Conservation (phyloP, 805 yeast genomes). For the Kazachstania martiniae region DNA sequence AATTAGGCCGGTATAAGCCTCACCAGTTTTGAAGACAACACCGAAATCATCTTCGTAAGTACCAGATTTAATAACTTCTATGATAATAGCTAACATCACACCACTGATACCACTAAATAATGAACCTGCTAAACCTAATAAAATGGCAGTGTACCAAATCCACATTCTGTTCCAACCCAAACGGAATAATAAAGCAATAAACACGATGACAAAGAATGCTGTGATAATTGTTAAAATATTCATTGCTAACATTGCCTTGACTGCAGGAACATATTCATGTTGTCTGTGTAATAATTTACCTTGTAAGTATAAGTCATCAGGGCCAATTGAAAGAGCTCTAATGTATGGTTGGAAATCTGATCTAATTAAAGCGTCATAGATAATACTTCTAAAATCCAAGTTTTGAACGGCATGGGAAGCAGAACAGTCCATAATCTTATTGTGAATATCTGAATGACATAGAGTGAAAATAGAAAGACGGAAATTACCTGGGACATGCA, state of each 20-base stretch:
- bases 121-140: conserved; percentile 3
- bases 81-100: conserved; percentile 18
- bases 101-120: conserved; percentile 21
- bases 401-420: conserved; percentile 26
- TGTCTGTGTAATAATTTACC: conserved; percentile 24
- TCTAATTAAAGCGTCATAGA: conserved; percentile 19
- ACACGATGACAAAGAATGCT: conserved; percentile 13
- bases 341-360: conserved; percentile 26
- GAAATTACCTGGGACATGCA: conserved; percentile 19
- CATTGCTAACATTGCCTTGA: conserved; percentile 23
- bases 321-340: conserved; percentile 18
- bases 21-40: conserved; percentile 18
- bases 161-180: conserved; percentile 3
- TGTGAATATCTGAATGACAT: conserved; percentile 18
- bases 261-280: conserved; percentile 26
- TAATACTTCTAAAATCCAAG: conserved; percentile 22
- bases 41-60: conserved; percentile 23
- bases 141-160: conserved; percentile 3
- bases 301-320: conserved; percentile 20
- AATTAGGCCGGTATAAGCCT: conserved; percentile 20
- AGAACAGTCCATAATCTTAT: conserved; percentile 17
- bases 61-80: conserved; percentile 24
- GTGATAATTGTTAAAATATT: conserved; percentile 17
- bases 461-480: conserved; percentile 23
- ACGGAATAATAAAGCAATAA: conserved; percentile 9